Conservation (phyloP, 129 eudicot genomes). For the Helichrysum umbraculigerum region DNA sequence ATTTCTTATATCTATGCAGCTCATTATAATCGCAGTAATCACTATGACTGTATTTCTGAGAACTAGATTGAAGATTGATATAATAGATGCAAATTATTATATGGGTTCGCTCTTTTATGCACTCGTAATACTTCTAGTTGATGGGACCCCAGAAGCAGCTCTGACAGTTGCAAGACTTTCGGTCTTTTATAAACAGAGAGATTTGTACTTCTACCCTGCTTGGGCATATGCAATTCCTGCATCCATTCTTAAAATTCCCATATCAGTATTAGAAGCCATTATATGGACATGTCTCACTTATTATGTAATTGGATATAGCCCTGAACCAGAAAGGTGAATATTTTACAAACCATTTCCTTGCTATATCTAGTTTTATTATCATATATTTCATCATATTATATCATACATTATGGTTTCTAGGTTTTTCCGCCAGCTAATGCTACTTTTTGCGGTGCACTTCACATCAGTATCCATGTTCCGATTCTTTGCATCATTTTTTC, state of each 20-base stretch:
- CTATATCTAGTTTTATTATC: too few species aligned
- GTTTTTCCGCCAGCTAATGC: conserved; percentile 57
- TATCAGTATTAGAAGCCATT: conserved; percentile 48
- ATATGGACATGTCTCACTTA: conserved; percentile 69
- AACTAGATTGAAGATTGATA: conserved; percentile 51
- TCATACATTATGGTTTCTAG: conserved; percentile 29
- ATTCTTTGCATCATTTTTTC: conserved; percentile 57
- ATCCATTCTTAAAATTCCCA: conserved; percentile 62
- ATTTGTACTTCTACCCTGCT: conserved; percentile 77
- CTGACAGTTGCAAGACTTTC: conserved; percentile 72
- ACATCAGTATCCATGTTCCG: conserved; percentile 53
- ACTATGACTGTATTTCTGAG: conserved; percentile 60
- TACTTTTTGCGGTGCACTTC: conserved; percentile 50
- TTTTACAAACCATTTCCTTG: neutral
- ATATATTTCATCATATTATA: neutral
- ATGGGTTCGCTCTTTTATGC: conserved; percentile 60
- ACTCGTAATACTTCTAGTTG: conserved; percentile 54
- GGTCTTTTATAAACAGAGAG: conserved; percentile 77
- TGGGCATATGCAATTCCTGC: conserved; percentile 88
- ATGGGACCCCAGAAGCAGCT: conserved; percentile 63
- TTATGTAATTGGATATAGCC: conserved; percentile 69
- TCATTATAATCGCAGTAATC: conserved; percentile 45
- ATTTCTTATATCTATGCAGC: conserved; percentile 53
- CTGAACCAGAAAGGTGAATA: conserved; percentile 71
- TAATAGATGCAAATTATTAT: conserved; percentile 56